Evolutionary conservation across 331 rosid species (phyloP), one percentile per base, ranked within the genome.

Genomic region (Acacia pycnantha): DNA sequence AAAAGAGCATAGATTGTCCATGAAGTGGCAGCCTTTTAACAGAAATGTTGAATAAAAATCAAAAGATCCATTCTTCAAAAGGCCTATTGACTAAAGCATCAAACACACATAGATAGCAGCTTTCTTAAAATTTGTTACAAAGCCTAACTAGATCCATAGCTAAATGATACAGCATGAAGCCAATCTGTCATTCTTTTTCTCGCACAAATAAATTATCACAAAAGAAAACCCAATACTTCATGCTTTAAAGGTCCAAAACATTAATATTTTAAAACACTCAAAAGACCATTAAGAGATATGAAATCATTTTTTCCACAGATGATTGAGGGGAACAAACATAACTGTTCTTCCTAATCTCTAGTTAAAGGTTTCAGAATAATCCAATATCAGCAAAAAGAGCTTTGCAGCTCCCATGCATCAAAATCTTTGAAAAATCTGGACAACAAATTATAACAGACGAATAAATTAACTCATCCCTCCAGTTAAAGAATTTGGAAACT

Each of bases 211-310:
- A 33, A 31, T 65, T 26, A 56, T 68, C 47, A 62, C 75, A 13
- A 41, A 58, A 70, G 50, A 82, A 73, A 76, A 67, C 64, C 82
- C 54, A 51, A 43, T 56, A 65, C 53, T 11, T 78, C 37, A 40
- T 82, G 74, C 62, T 16, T 78, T 51, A 41, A 86, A 79, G 43
- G 19, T 48, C n/a, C 74, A 47, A 41, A 59, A 62, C 70, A 35
- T 70, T 16, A 31, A 51, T 31, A 56, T 59, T 13, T 58, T n/a
- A 8, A 6, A 80, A 50, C 41, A 56, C 59, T 37, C 18, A 61
- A 22, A 29, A 81, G 59, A 50, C 51, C 11, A 1, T 11, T 21
- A 22, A 54, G 70, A 46, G 62, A 7, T 15, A 76, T 26, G 5
- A 40, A 22, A 58, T 56, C 26, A 76, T 19, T 46, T 3, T 37